Evolutionary conservation across 305 asterid genomes (phyloP).

Genomic region (Coffea humblotiana): DNA sequence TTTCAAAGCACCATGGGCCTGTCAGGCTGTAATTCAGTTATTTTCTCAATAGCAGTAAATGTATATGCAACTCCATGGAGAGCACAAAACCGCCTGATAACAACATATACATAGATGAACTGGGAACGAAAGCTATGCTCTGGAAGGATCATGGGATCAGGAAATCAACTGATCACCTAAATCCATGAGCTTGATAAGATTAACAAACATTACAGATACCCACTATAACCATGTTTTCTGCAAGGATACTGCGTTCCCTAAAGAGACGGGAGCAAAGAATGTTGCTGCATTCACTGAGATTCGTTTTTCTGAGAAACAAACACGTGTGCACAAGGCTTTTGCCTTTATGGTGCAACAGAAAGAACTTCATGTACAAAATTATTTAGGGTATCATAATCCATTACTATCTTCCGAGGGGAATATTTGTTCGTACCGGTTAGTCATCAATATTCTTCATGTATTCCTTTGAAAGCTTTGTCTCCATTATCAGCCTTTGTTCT

Average conservation of each 20-base stretch:
- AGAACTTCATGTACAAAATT: background rate
- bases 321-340: background rate
- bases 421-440: slow-evolving; percentile 17
- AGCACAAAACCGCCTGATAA: background rate
- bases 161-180: background rate
- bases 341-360: slow-evolving; percentile 3
- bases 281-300: background rate
- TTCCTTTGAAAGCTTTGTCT: slow-evolving; percentile 85
- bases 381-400: background rate
- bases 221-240: background rate
- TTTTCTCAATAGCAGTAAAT: background rate
- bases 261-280: background rate
- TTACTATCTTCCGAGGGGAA: background rate
- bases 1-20: background rate
- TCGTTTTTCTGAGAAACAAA: background rate
- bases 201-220: background rate
- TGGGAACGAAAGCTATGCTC: background rate
- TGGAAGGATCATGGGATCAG: background rate
- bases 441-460: slow-evolving; percentile 91
- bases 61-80: background rate
- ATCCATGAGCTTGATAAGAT: background rate
- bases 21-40: background rate
- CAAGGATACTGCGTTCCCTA: slow-evolving; percentile 1
- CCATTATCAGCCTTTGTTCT: slow-evolving; percentile 78
- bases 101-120: background rate